These are phyloP conservation scores for Pichia sp. DNA, from an alignment of 1,139 yeast species.

Conservation along the genomic window DNA sequence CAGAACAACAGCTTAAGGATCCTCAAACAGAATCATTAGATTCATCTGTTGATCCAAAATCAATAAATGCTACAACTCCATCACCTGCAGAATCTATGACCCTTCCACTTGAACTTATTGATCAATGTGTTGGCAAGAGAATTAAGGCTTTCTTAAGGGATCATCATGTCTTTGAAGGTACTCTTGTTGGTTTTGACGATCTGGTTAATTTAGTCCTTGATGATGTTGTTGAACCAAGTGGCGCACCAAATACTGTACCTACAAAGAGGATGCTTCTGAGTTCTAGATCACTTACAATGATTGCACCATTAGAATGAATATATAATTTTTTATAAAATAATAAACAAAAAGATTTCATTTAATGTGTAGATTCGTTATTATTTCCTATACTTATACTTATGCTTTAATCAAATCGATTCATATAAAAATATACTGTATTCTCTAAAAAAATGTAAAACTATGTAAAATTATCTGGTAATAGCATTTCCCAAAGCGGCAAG, in stretches of 20 bases:
- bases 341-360: too few relatives aligned
- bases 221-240: conserved; percentile 62
- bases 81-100: conserved; percentile 12
- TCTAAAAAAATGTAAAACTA: too few relatives aligned
- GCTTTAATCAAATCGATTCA: too few relatives aligned
- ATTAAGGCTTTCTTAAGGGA: conserved; percentile 75
- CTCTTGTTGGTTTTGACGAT: conserved; percentile 87
- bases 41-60: too few relatives aligned
- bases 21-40: too few relatives aligned
- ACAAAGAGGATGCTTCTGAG: conserved; percentile 60
- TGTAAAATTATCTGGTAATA: too few relatives aligned
- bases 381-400: too few relatives aligned
- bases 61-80: too few relatives aligned
- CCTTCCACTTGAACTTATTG: conserved; percentile 79
- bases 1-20: too few relatives aligned
- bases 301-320: conserved; percentile 41
- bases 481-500: conserved; percentile 3
- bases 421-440: too few relatives aligned
- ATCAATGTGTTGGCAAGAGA: conserved; percentile 74
- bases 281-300: conserved; percentile 85
- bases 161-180: conserved; percentile 77
- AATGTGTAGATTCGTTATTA: too few relatives aligned
- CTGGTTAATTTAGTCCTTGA: conserved; percentile 88
- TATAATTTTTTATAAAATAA: too few relatives aligned
- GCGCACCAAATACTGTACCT: conserved; percentile 33